phyloP scores from a whole-genome alignment of 78 protist genomes.

The Dictyostelium firmibasis region DNA sequence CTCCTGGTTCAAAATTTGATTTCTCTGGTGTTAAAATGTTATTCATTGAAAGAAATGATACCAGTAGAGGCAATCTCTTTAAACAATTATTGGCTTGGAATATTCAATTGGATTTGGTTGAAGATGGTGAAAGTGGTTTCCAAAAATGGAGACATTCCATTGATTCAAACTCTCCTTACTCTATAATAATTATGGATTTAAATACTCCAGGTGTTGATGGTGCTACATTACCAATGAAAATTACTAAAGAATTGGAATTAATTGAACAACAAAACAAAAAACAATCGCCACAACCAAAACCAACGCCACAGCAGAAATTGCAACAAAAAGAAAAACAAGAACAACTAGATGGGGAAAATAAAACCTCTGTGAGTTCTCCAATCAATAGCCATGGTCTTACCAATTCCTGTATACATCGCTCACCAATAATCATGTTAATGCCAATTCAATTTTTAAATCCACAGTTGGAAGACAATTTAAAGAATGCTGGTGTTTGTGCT shows the following conservation, averaged over 20 bases:
- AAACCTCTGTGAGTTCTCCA: not conserved
- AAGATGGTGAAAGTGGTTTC: constrained; percentile 13
- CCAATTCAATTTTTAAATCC: constrained; percentile 5
- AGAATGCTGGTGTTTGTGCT: constrained; percentile 5
- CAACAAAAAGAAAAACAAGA: too few species aligned
- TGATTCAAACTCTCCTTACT: not conserved
- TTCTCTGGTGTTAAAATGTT: constrained; percentile 20
- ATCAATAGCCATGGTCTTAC: not conserved
- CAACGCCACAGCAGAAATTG: too few species aligned
- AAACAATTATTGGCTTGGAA: constrained; percentile 25
- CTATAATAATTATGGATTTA: constrained; percentile 27
- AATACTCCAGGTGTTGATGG: constrained; percentile 24
- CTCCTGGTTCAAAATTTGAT: not conserved
- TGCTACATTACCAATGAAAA: not conserved
- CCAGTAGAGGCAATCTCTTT: constrained; percentile 1
- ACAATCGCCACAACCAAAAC: not conserved
- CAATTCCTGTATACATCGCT: not conserved
- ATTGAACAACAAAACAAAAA: not conserved
- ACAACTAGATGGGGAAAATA: not conserved
- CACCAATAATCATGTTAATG: constrained; percentile 5
- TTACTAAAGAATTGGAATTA: not conserved
- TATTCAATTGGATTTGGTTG: constrained; percentile 35
- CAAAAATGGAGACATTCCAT: not conserved
- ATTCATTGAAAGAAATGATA: constrained; percentile 35
- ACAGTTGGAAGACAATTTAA: not conserved